These are phyloP conservation scores for Colletotrichum zoysiae DNA, from an alignment of 2,329 filamentous ascomycete species.

Conservation along the genomic window DNA sequence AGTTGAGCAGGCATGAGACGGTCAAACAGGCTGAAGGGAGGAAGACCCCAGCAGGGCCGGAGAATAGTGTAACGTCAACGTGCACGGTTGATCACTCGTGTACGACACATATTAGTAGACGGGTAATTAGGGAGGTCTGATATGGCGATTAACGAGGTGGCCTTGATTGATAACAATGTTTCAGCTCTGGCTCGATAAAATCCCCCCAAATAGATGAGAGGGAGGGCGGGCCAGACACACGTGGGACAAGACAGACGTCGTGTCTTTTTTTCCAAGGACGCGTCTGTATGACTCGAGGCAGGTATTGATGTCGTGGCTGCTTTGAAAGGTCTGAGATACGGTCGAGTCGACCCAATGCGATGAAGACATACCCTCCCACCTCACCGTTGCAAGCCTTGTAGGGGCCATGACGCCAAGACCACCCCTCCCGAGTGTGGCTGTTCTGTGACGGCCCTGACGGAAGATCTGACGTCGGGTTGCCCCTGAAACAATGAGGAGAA, in stretches of 20 bases:
- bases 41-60: background rate
- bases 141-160: constrained; percentile 2
- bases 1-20: constrained; percentile 16
- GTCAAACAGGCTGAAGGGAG: background rate
- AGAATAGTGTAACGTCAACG: background rate
- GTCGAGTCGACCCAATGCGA: constrained; percentile 2
- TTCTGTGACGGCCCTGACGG: constrained; percentile 4
- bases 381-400: background rate
- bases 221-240: too few species aligned
- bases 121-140: background rate
- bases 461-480: background rate
- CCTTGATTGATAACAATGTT: constrained; percentile 24
- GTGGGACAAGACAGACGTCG: background rate
- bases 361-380: constrained; percentile 4
- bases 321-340: background rate
- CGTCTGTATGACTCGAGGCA: background rate
- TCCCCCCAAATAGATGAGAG: background rate
- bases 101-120: background rate
- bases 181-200: constrained; percentile 11
- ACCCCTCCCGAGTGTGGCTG: constrained; percentile 4
- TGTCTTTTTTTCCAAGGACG: background rate
- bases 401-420: background rate
- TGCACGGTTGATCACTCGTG: background rate
- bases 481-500: constrained; percentile 24
- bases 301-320: background rate